Evolutionary conservation across 106 monocot species (phyloP), one percentile per base, ranked within the genome.

Genomic region (Chionographis japonica): DNA sequence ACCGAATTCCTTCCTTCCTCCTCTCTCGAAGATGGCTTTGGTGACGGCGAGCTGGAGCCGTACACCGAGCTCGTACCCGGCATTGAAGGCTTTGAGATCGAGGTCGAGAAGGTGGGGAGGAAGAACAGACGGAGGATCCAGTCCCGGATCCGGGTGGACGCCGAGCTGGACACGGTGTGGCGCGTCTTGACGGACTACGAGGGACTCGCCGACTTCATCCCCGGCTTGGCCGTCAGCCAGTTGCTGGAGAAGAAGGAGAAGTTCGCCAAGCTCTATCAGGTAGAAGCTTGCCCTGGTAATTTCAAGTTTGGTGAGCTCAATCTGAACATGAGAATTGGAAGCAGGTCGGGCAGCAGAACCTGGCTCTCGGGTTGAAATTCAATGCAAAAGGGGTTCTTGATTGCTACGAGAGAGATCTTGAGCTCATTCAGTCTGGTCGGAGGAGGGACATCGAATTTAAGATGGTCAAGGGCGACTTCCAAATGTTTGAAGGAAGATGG

Each of bases 401-500:
- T 52, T 97, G 95, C 65, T 89, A 80, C 51, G 95, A 97, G 76
- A 77, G 76, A 68, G 89, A 97, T n/a, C 68, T 92, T 46, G 78
- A 92, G 75, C 4, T 53, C 20, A 12, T 85, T 58, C 81, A 88
- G 17, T 72, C 70, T 42, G 73, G 79, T 18, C 54, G 68, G 61
- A 84, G 77, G 71, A 88, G 95, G 75, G 78, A 88, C 12, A 89
- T 97, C n/a, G 86, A 89, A 13, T 97, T 97, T 60, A 84, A 67
- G 63, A 92, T 97, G 95, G 65, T 97, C 7, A 86, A 97, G 20
- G 95, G 95, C 11, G 95, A 97, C 53, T 97, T 97, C 55, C 63
- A 82, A 75, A 69, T 51, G 5, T 97, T 97, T 69, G 75, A 89
- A 60, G 95, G 92, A 7, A 72, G 62, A 56, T 95, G 95, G 95